Evolutionary conservation across 148 eudicot species (phyloP).

Genomic region (Amaranthus palmeri): DNA sequence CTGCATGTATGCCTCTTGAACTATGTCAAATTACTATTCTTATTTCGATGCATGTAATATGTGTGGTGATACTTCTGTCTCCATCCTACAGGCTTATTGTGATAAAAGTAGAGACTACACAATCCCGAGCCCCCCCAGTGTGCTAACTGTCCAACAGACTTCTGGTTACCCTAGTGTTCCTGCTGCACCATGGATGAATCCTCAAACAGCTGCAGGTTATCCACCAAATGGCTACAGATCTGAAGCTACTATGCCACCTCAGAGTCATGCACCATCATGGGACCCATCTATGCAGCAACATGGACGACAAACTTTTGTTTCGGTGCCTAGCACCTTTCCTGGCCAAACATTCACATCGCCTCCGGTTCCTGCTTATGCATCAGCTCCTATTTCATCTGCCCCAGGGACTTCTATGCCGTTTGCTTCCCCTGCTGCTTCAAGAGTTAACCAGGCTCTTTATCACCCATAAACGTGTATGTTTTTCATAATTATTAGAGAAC

Average conservation of each 20-base stretch:
- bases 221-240: slow-evolving; percentile 28
- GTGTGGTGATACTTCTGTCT: neutral
- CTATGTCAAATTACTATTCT: neutral
- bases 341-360: slow-evolving; percentile 40
- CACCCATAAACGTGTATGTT: slow-evolving; percentile 22
- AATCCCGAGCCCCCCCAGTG: slow-evolving; percentile 28
- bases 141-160: slow-evolving; percentile 31
- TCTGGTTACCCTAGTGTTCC: slow-evolving; percentile 27
- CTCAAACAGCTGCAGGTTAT: slow-evolving; percentile 29
- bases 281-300: slow-evolving; percentile 32
- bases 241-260: slow-evolving; percentile 18
- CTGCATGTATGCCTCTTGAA: slow-evolving; percentile 35
- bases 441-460: slow-evolving; percentile 34
- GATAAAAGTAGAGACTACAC: slow-evolving; percentile 83
- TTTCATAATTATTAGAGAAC: neutral
- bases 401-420: slow-evolving; percentile 23
- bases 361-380: slow-evolving; percentile 26
- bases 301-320: slow-evolving; percentile 33
- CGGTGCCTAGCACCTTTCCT: slow-evolving; percentile 40
- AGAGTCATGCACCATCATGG: slow-evolving; percentile 36
- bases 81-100: slow-evolving; percentile 47
- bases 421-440: slow-evolving; percentile 29
- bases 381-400: slow-evolving; percentile 27
- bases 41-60: neutral
- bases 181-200: slow-evolving; percentile 42